Conservation (phyloP, 2,329 filamentous ascomycete genomes). For the Myriosclerotinia scirpicola region DNA sequence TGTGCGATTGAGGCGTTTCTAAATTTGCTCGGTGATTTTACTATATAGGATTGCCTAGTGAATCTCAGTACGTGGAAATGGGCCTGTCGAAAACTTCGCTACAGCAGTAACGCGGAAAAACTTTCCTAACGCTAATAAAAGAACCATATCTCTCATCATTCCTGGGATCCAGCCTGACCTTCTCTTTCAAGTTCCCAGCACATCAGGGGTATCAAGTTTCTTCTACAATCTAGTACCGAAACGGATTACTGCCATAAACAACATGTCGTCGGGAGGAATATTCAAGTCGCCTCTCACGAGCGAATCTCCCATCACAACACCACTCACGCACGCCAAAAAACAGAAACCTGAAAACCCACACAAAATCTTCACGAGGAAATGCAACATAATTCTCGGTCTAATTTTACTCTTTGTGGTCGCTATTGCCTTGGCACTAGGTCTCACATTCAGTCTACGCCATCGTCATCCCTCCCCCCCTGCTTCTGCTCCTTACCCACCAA, state of each 20-base stretch:
- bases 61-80: background rate
- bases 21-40: background rate
- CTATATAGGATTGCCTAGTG: conserved; percentile 17
- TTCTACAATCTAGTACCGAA: background rate
- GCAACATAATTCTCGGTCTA: conserved; percentile 22
- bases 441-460: conserved; percentile 18
- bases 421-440: conserved; percentile 17
- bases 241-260: conserved; percentile 1
- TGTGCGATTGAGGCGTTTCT: background rate
- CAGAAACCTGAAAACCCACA: conserved; percentile 12
- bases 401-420: conserved; percentile 20
- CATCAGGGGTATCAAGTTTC: conserved; percentile 1
- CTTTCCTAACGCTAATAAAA: background rate
- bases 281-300: conserved; percentile 22
- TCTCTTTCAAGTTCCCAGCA: background rate
- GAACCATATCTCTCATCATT: background rate
- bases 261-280: conserved; percentile 22
- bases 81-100: conserved; percentile 7
- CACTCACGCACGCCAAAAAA: background rate
- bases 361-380: conserved; percentile 25
- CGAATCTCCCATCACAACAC: background rate
- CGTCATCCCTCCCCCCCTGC: background rate
- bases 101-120: background rate
- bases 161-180: background rate
- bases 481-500: conserved; percentile 1